phyloP scores from a whole-genome alignment of 768 basidiomycete genomes.

The Mycena floridula region DNA sequence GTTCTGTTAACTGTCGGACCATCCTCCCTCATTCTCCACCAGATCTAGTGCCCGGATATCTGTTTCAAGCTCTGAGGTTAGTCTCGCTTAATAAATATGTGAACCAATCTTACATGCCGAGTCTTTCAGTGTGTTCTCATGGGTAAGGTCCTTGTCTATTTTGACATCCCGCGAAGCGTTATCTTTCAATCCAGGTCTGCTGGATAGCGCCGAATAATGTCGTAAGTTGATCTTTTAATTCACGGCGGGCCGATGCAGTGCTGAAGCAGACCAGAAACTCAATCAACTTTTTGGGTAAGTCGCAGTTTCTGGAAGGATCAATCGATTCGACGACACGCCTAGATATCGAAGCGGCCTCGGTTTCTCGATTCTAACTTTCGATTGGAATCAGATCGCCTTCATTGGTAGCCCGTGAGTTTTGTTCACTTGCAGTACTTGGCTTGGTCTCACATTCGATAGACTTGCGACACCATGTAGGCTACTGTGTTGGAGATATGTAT shows the following conservation, averaged over 20 bases:
- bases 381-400: conserved; percentile 67
- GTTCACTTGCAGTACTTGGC: conserved; percentile 3
- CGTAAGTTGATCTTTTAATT: conserved; percentile 28
- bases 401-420: conserved; percentile 54
- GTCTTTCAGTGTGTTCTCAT: background rate
- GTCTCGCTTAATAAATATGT: conserved; percentile 4
- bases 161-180: conserved; percentile 13
- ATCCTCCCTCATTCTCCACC: background rate
- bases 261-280: conserved; percentile 31
- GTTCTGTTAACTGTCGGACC: conserved; percentile 9
- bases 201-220: conserved; percentile 59
- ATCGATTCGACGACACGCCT: background rate
- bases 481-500: background rate
- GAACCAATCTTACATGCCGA: background rate
- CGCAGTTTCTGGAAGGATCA: too few species aligned
- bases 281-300: conserved; percentile 54
- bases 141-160: background rate
- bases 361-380: conserved; percentile 48
- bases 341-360: conserved; percentile 46
- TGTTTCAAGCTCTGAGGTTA: conserved; percentile 45
- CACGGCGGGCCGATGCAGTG: background rate
- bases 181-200: conserved; percentile 52
- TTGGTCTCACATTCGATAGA: conserved; percentile 15
- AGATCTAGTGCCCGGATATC: conserved; percentile 6
- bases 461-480: conserved; percentile 35